Evolutionary conservation across 176 grass and related monocot species (phyloP).

Genomic region (Cenchrus americanus): DNA sequence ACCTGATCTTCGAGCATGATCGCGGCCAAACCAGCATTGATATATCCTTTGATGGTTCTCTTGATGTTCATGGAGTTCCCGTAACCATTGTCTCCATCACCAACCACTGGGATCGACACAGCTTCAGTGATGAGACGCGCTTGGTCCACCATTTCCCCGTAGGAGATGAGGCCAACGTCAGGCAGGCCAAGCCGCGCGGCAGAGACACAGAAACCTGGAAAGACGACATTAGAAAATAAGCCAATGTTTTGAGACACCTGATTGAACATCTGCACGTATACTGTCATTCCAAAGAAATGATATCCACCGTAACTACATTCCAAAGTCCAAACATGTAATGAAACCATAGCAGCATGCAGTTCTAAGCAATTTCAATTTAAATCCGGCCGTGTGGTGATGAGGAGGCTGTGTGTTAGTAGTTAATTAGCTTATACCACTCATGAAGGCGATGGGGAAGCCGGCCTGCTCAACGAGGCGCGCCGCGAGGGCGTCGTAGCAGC

Average conservation of each 20-base stretch:
- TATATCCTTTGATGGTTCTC: slow-evolving; percentile 92
- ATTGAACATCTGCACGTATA: not conserved
- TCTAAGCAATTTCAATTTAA: too few relatives aligned
- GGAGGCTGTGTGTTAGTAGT: too few relatives aligned
- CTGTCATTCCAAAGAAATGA: too few relatives aligned
- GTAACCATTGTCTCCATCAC: slow-evolving; percentile 95
- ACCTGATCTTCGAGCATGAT: slow-evolving; percentile 99
- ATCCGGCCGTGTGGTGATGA: too few relatives aligned
- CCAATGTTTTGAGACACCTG: slow-evolving; percentile 15
- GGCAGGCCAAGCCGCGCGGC: slow-evolving; percentile 78
- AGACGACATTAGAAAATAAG: not conserved
- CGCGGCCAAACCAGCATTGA: slow-evolving; percentile 88
- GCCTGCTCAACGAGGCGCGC: slow-evolving; percentile 80
- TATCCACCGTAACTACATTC: too few relatives aligned
- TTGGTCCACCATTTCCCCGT: slow-evolving; percentile 90
- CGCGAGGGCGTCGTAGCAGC: slow-evolving; percentile 87
- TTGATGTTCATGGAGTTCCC: slow-evolving; percentile 97
- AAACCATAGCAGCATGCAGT: too few relatives aligned
- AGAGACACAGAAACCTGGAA: slow-evolving; percentile 89
- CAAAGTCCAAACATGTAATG: too few relatives aligned
- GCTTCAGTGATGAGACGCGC: slow-evolving; percentile 75
- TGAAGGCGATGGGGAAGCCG: slow-evolving; percentile 77
- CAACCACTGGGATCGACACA: slow-evolving; percentile 83
- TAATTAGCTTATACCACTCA: slow-evolving; percentile 57
- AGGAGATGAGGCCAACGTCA: slow-evolving; percentile 91